phyloP scores from a whole-genome alignment of 441 rosid species.

The Adansonia rubrostipa region DNA sequence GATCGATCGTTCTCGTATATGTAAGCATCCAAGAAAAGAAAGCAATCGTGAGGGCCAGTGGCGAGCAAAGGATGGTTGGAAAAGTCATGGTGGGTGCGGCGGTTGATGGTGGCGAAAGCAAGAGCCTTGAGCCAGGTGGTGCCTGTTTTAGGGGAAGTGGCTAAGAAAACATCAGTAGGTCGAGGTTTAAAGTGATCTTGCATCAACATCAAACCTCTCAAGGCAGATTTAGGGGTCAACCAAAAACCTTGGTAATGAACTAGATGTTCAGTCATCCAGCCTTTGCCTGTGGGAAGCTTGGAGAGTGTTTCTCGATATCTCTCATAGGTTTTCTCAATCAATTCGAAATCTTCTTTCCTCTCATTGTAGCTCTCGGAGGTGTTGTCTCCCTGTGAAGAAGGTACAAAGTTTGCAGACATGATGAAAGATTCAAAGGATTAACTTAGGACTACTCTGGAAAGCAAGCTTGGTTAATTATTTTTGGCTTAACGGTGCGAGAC shows the following conservation, averaged over 20 bases:
- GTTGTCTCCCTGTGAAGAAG: background rate
- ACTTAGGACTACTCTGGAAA: background rate
- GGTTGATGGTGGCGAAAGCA: constrained; percentile 32
- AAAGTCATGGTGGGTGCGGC: constrained; percentile 20
- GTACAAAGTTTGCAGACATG: background rate
- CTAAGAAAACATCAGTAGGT: constrained; percentile 32
- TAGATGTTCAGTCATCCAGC: constrained; percentile 22
- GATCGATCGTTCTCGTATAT: constrained; percentile 12
- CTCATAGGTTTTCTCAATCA: background rate
- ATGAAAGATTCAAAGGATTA: background rate
- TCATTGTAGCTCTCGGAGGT: background rate
- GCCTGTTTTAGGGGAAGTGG: constrained; percentile 46
- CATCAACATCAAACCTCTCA: background rate
- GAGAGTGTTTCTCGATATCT: constrained; percentile 13
- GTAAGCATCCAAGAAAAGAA: constrained; percentile 39
- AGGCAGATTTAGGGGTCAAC: background rate
- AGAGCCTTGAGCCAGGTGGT: constrained; percentile 56
- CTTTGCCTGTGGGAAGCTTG: constrained; percentile 17
- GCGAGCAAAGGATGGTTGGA: constrained; percentile 34
- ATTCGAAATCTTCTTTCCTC: background rate
- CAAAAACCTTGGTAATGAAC: constrained; percentile 18
- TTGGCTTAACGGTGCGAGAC: too few relatives aligned
- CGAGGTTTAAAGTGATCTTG: constrained; percentile 16
- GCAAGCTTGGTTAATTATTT: too few relatives aligned
- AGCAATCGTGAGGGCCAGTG: constrained; percentile 36